Evolutionary conservation across 2,329 filamentous ascomycete genomes (phyloP), one percentile per base, ranked within the genome.

Genomic region (Beauveria pseudobassiana): DNA sequence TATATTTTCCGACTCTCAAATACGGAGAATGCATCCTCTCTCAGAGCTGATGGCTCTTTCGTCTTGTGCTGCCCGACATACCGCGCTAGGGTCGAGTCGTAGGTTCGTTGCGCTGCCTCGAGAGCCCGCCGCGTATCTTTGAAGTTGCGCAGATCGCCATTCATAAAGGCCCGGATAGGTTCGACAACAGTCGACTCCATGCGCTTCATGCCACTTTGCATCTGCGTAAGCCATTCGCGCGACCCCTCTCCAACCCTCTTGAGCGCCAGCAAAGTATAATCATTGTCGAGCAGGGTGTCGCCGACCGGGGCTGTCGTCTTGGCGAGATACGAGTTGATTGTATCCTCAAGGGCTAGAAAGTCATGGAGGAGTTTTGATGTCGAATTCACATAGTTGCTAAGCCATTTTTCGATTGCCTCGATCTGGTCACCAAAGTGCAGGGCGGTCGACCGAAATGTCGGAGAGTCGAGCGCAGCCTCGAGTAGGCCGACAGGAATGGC

Each of bases 401-500:
- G 89, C 95, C 95, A 99, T 81, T 85, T 87, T 75, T 98, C 95
- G 63, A 98, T 84, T 61, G 86, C 83, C 66, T 98, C 95, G 69
- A 96, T 85, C 77, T 99, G 93, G 66, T 98, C 95, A 65, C 86
- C 83, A 72, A 96, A 96, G 77, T 97, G 91, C 52, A 89, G 78
- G 48, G 91, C 85, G 24, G 90, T 90, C 52, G 93, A 91, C 66
- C 95, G 91, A 74, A 98, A 98, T 42, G 93, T 96, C 28, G 95
- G 95, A 45, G 93, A 97, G 76, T 99, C 95, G 77, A 98, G 89
- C 22, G 92, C 90, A 56, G 95, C 95, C 82, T 99, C 95, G 77
- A 93, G 95, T 68, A 98, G 83, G 64, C 87, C 87, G 42, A 98
- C 93, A 50, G 95, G 91, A 62, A 85, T 80, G 38, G 78, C 76